A percentile compares a stretch with the other conserved stretches of the same genome.
Conservation (phyloP, 331 rosid species). For the Telfairia occidentalis region DNA sequence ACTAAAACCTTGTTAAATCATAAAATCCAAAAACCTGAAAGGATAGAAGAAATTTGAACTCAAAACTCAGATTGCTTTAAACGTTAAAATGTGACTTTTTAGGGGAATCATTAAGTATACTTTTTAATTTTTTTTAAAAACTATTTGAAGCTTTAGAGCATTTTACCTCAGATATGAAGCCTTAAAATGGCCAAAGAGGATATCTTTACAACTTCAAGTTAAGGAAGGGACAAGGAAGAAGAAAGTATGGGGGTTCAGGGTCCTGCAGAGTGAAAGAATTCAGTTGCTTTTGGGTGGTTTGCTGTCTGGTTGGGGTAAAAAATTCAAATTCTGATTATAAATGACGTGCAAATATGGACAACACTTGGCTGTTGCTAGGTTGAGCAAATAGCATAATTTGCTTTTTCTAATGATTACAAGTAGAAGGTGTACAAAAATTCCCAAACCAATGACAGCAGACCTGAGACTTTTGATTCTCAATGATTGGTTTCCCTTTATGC, state of each 20-base stretch:
- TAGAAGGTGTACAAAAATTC: neutral
- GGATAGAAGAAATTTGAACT: neutral
- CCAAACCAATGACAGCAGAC: neutral
- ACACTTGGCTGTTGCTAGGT: neutral
- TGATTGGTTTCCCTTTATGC: neutral
- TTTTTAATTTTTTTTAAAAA: neutral
- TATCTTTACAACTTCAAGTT: neutral
- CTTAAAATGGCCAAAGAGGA: neutral
- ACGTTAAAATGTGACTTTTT: neutral
- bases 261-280: neutral
- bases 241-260: neutral
- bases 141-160: neutral
- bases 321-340: neutral
- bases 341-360: neutral
- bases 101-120: neutral
- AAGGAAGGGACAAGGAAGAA: neutral
- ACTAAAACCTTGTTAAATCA: too few relatives aligned
- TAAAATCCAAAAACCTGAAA: neutral
- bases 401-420: neutral
- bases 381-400: neutral
- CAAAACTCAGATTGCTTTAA: neutral
- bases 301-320: neutral
- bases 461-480: neutral
- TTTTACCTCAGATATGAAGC: neutral
- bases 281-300: neutral